phyloP scores from a whole-genome alignment of 257 asterid species.

The Solanum virginianum region DNA sequence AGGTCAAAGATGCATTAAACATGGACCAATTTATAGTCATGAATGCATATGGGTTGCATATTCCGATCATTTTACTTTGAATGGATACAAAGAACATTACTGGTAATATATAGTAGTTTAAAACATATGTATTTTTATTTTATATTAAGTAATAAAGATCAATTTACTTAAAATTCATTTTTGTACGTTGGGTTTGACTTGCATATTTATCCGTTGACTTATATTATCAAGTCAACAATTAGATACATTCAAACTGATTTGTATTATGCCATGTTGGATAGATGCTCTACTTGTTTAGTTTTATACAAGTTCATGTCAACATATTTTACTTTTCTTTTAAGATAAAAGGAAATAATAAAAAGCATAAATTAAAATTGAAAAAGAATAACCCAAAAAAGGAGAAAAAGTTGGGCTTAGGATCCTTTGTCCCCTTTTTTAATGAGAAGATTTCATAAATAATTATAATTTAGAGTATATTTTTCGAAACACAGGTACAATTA shows the following conservation, averaged over 20 bases:
- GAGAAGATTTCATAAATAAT: neutral
- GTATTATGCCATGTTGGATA: no score
- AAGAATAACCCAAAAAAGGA: neutral
- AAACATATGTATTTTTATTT: neutral
- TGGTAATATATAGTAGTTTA: neutral
- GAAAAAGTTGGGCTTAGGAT: neutral
- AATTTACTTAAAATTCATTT: neutral
- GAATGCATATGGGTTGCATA: neutral
- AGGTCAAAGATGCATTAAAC: neutral
- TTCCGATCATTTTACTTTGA: neutral
- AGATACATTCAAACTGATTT: no score
- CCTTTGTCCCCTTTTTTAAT: no score
- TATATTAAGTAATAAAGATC: neutral
- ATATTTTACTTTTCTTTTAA: neutral
- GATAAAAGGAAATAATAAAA: neutral
- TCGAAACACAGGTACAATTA: neutral
- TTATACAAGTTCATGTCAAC: neutral
- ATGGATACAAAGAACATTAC: neutral
- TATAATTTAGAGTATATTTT: neutral
- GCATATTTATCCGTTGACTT: no score
- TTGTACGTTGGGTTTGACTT: neutral
- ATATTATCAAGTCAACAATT: no score
- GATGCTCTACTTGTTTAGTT: no score
- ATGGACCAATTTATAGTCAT: no score
- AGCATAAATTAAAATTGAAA: neutral